These are phyloP conservation scores for Pneumocystis wakefieldiae DNA, from an alignment of 1,139 yeast species.

Conservation along the genomic window DNA sequence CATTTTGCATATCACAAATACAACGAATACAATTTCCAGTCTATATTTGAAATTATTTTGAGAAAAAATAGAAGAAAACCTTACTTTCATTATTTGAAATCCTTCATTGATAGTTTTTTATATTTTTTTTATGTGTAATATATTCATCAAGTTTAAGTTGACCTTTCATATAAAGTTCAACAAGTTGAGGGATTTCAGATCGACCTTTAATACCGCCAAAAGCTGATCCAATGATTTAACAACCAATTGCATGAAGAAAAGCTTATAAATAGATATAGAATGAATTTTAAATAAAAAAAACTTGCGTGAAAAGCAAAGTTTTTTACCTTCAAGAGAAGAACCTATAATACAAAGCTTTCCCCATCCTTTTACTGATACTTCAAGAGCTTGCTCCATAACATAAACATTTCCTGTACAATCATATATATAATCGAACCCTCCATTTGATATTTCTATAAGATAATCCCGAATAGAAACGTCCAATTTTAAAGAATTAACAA, in stretches of 20 bases:
- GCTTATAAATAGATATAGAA: constrained; percentile 29
- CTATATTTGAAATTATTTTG: background rate
- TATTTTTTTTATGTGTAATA: constrained; percentile 74
- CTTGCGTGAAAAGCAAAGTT: constrained; percentile 51
- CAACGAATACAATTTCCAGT: constrained; percentile 44
- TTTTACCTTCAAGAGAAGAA: constrained; percentile 97
- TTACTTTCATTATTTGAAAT: constrained; percentile 74
- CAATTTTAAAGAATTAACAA: constrained; percentile 66
- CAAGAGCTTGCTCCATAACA: constrained; percentile 85
- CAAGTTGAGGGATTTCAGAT: constrained; percentile 81
- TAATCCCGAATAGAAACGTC: constrained; percentile 70
- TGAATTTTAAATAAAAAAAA: constrained; percentile 23
- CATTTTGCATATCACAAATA: constrained; percentile 38
- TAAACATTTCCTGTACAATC: constrained; percentile 95
- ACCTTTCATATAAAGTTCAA: constrained; percentile 71
- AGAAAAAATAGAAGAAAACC: background rate
- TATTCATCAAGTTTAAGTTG: constrained; percentile 84
- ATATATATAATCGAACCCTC: constrained; percentile 89
- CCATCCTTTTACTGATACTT: constrained; percentile 39
- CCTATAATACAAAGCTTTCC: constrained; percentile 90
- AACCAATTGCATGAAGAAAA: constrained; percentile 95
- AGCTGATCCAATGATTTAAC: constrained; percentile 97
- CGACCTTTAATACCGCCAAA: constrained; percentile 98
- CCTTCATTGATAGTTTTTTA: constrained; percentile 70
- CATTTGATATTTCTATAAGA: constrained; percentile 80